Base-by-base conservation (phyloP, 768 basidiomycete genomes). In the Lactarius akahatsu region DNA sequence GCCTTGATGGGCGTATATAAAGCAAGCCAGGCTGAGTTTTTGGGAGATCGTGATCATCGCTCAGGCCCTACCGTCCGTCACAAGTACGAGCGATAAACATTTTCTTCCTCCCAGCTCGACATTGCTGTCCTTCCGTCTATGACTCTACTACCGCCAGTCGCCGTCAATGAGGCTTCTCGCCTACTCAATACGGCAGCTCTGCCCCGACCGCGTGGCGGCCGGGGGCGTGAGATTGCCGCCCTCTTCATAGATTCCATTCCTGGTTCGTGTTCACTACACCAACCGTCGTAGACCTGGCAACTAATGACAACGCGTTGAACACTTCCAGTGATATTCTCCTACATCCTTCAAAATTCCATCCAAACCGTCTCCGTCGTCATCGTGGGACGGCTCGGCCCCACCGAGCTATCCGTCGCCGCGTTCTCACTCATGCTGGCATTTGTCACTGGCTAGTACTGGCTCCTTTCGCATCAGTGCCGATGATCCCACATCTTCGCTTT, bases 371-470 rank as follows among this genome's bases (percentile, higher is more conserved):
- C 88, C 20, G 80, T 90, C 60, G 70, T 89, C 40, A 80, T 91
- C 69, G 82, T 82, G 13, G 88, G 89, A 30, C 84, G 85, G 23
- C 80, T 91, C 10, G 89, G 90, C 2, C 84, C 89, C 23, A 78
- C 86, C 69, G 85, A 89, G 71, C 78, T 92, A 18, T 89, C 89
- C 1, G 86, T 84, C 2, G 82, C 90, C 15, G 89, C 90, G 52
- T 88, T 91, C 71, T 82, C 87, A 34, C 77, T 89, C 73, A 91
- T 91, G 89, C 76, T 92, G 70, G 89, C 89, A 16, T 89, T 86
- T 73, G 90, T 90, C 9, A 88, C 90, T 81, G 87, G 88, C 84
- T 77, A 86, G 86, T 87, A 75, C 72, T 73, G 68, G 61, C 65
- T 68, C 65, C 56, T 71, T 74, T 57, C 66, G 36, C 71, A 57